Evolutionary conservation across 805 yeast genomes (phyloP).

Genomic region (Maudiozyma turicensis): DNA sequence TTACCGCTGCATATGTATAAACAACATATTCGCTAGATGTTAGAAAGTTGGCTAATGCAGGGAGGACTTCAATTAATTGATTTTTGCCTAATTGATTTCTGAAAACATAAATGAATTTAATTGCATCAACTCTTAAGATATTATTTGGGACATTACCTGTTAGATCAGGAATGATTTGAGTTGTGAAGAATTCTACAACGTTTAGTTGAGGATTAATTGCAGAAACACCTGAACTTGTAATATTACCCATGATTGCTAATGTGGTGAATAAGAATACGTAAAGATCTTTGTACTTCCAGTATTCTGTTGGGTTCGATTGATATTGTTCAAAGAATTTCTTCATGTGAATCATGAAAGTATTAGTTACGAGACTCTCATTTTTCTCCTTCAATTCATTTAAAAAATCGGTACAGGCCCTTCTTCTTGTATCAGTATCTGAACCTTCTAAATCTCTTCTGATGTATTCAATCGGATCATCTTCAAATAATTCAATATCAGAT

Average conservation of each 20-base stretch:
- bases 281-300: constrained; percentile 83
- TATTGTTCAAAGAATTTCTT: constrained; percentile 51
- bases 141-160: constrained; percentile 52
- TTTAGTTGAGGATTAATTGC: constrained; percentile 78
- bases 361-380: constrained; percentile 65
- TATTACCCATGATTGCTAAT: constrained; percentile 81
- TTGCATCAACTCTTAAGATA: constrained; percentile 83
- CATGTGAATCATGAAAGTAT: constrained; percentile 64
- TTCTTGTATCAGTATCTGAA: constrained; percentile 83
- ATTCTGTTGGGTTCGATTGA: constrained; percentile 32
- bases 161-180: constrained; percentile 75
- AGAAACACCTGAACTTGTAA: constrained; percentile 80
- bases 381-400: constrained; percentile 75
- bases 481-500: constrained; percentile 84
- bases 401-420: constrained; percentile 89
- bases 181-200: constrained; percentile 75
- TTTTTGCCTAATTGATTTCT: constrained; percentile 87
- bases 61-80: constrained; percentile 71
- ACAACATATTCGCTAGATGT: constrained; percentile 64
- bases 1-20: constrained; percentile 86
- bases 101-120: constrained; percentile 79
- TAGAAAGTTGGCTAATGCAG: constrained; percentile 65
- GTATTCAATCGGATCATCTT: constrained; percentile 92
- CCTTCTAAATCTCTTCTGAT: constrained; percentile 93
- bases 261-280: constrained; percentile 81